phyloP scores from a whole-genome alignment of 2,329 filamentous ascomycete genomes.

The Xylaria digitata region DNA sequence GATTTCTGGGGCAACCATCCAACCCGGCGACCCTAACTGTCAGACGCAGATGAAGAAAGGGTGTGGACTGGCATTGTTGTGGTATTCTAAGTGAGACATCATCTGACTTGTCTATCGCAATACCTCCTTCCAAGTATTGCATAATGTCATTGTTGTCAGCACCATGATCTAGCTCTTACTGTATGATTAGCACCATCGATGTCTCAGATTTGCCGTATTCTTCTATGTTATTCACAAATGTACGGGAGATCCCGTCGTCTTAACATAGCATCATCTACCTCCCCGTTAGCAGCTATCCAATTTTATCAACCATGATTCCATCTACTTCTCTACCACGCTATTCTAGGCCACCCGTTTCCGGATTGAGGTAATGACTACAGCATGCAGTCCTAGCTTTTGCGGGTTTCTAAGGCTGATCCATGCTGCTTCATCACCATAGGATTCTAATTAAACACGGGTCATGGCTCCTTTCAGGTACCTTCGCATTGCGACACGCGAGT shows the following conservation, averaged over 20 bases:
- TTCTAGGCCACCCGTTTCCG: constrained; percentile 9
- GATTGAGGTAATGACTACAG: constrained; percentile 5
- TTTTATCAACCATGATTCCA: constrained; percentile 17
- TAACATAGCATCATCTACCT: constrained; percentile 8
- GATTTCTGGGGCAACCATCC: constrained; percentile 32
- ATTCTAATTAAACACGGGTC: constrained; percentile 7
- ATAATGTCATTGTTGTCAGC: constrained; percentile 2
- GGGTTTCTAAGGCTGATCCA: constrained; percentile 31
- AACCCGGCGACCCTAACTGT: background rate
- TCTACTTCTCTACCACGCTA: constrained; percentile 1
- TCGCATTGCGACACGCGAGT: constrained; percentile 1
- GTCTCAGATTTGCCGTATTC: constrained; percentile 1
- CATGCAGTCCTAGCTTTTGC: constrained; percentile 14
- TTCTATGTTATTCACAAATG: background rate
- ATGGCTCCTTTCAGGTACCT: constrained; percentile 18
- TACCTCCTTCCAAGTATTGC: constrained; percentile 3
- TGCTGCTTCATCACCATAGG: constrained; percentile 20
- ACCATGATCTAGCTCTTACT: background rate
- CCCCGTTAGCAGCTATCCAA: constrained; percentile 17
- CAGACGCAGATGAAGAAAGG: no score
- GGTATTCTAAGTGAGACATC: constrained; percentile 18
- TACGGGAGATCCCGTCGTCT: constrained; percentile 2
- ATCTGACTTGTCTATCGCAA: constrained; percentile 22
- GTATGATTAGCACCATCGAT: background rate
- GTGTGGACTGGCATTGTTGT: background rate